phyloP scores from a whole-genome alignment of 2,329 filamentous ascomycete species.

The Fonsecaea pugnacius region DNA sequence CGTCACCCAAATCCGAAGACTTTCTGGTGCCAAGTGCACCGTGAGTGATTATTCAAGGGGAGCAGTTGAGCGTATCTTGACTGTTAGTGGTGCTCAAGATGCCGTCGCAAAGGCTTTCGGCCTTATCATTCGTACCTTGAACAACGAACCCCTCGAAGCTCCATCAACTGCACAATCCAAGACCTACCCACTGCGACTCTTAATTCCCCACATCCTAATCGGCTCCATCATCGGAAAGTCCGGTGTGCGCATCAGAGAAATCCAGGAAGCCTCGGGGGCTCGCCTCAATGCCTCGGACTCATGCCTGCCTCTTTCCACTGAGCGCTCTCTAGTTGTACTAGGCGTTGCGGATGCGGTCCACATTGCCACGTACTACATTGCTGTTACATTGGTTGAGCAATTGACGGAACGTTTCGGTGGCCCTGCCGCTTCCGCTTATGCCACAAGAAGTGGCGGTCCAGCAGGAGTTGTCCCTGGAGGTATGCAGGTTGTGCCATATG shows the following conservation, averaged over 20 bases:
- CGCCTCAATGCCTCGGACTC: constrained; percentile 95
- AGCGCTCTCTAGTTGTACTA: constrained; percentile 96
- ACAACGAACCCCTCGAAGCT: constrained; percentile 89
- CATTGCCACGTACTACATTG: constrained; percentile 98
- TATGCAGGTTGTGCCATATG: constrained; percentile 99
- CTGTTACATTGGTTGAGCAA: constrained; percentile 96
- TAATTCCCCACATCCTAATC: constrained; percentile 96
- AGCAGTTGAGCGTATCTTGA: constrained; percentile 95
- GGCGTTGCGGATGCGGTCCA: constrained; percentile 98
- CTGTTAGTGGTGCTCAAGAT: constrained; percentile 94
- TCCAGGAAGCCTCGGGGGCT: constrained; percentile 95
- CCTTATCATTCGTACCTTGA: constrained; percentile 95
- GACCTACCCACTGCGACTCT: constrained; percentile 92
- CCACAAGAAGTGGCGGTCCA: constrained; percentile 88
- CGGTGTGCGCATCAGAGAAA: constrained; percentile 93
- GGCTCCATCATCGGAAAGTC: constrained; percentile 98
- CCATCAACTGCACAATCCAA: constrained; percentile 92
- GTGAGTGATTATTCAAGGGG: constrained; percentile 98
- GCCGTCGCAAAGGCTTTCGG: constrained; percentile 98
- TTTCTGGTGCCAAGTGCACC: constrained; percentile 97
- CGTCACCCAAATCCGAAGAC: constrained; percentile 90
- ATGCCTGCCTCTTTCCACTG: constrained; percentile 89
- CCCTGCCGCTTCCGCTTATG: constrained; percentile 95
- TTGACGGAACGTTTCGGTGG: constrained; percentile 95
- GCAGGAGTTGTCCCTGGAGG: constrained; percentile 93